Base-by-base conservation (phyloP, 495 filamentous ascomycete genomes). In the Darksidea phi region DNA sequence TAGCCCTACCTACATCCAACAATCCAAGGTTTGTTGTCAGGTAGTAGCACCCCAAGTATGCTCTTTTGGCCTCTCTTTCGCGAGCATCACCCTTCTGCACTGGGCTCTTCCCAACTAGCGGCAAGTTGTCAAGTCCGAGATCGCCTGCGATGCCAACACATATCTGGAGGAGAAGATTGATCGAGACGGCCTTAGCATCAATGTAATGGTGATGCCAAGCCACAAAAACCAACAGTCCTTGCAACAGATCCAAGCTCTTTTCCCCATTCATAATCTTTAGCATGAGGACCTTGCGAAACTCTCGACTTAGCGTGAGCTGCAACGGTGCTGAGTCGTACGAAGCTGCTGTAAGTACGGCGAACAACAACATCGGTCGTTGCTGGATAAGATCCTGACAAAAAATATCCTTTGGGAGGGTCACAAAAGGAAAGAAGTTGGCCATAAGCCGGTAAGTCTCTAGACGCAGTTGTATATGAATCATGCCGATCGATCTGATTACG, bases 181-280 rank as follows among this genome's bases (percentile, higher is more conserved):
- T 46, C 32, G 62, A 66, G 5, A 57, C 49, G 21, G 49, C 62
- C 26, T 66, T 24, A 10, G 56, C 17, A 28, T 66, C 62, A 56
- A 61, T 60, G 38, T 66, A 64, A 38, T 64, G 61, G 28, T 64
- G 61, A 26, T 66, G 57, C 63, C 63, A 66, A 6, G 56, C 63
- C 13, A 66, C 51, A 28, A 66, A 66, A 10, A 66, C 63, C 6
- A 66, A 50, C 25, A 66, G 36, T 34, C 63, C 63, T 32, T 66
- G 63, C n/a, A 66, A 34, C 46, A 66, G 38, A 52, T 66, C 63
- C 45, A 66, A 48, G 47, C 52, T 66, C 51, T 66, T 66, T 25
- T 61, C 57, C 8, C 63, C 63, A 18, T 61, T 60, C 57, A 66
- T 64, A 17, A 59, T 49, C 32, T 64, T 64, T 20, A 59, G 41